A percentile compares a stretch with the other conserved stretches of the same genome.
Conservation (phyloP, 169 alveolate genomes). For the Plasmodium adleri region DNA sequence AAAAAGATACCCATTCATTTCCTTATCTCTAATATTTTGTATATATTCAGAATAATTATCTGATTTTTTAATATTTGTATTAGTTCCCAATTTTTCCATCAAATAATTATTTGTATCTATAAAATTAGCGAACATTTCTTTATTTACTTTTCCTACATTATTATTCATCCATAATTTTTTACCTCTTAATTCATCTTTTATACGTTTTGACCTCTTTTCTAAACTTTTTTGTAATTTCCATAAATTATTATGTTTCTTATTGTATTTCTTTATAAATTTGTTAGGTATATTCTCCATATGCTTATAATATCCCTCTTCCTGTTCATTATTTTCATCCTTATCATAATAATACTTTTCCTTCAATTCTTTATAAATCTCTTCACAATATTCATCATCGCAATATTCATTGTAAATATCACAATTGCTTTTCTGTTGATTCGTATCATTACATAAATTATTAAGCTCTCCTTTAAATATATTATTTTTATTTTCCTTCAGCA, state of each 20-base stretch:
- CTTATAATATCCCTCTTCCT: neutral
- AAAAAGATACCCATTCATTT: constrained; percentile 34
- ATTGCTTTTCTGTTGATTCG: constrained; percentile 5
- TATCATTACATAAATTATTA: constrained; percentile 3
- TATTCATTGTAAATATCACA: neutral
- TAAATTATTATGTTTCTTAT: constrained; percentile 27
- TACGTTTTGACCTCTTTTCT: constrained; percentile 31
- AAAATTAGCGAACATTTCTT: constrained; percentile 22
- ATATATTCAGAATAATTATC: neutral
- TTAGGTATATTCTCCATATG: constrained; percentile 8
- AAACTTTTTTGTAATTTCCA: constrained; percentile 28
- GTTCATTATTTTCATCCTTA: constrained; percentile 46
- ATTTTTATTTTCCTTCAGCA: constrained; percentile 18
- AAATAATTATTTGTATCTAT: constrained; percentile 63
- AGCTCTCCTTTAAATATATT: neutral
- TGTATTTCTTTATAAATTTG: constrained; percentile 46
- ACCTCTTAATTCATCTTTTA: constrained; percentile 32
- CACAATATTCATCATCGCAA: constrained; percentile 42
- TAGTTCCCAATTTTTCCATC: constrained; percentile 4
- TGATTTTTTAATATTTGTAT: neutral
- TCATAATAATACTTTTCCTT: constrained; percentile 67
- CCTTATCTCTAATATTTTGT: neutral
- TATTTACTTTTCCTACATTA: neutral
- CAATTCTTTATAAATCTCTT: constrained; percentile 58
- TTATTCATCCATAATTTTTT: constrained; percentile 18